phyloP scores from a whole-genome alignment of 805 yeast genomes.

The Kluyveromyces wickerhamii region DNA sequence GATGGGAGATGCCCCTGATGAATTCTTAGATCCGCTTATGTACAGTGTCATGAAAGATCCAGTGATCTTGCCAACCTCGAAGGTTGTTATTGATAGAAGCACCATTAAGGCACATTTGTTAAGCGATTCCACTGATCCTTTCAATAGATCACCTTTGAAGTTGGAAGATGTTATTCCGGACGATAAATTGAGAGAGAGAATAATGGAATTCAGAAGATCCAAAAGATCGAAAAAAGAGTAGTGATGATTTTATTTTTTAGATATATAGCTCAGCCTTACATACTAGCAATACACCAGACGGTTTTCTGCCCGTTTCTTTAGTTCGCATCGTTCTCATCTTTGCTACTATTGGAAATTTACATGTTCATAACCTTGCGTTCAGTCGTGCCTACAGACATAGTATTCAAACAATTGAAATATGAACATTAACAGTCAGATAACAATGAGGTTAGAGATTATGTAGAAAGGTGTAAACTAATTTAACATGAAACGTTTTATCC shows the following conservation, averaged over 20 bases:
- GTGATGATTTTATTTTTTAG: no score
- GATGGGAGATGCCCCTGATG: constrained; percentile 92
- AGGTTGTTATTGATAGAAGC: constrained; percentile 75
- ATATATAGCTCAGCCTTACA: no score
- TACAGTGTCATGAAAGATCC: constrained; percentile 94
- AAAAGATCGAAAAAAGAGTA: constrained; percentile 29
- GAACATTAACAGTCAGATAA: no score
- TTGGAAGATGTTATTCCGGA: constrained; percentile 84
- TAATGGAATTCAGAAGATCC: constrained; percentile 46
- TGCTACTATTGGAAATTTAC: no score
- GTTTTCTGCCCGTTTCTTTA: no score
- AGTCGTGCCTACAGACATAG: no score
- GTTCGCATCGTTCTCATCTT: no score
- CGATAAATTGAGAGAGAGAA: constrained; percentile 54
- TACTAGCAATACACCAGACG: no score
- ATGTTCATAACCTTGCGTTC: no score
- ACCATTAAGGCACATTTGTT: constrained; percentile 90
- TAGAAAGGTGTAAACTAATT: constrained; percentile 6
- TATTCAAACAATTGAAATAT: no score
- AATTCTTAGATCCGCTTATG: constrained; percentile 95
- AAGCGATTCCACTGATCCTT: constrained; percentile 95
- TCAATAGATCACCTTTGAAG: constrained; percentile 85
- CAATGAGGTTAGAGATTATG: constrained; percentile 5
- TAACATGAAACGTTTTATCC: constrained; percentile 4
- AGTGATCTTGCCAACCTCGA: constrained; percentile 84